Evolutionary conservation across 306 rosid species (phyloP).

Genomic region (Neltuma alba): DNA sequence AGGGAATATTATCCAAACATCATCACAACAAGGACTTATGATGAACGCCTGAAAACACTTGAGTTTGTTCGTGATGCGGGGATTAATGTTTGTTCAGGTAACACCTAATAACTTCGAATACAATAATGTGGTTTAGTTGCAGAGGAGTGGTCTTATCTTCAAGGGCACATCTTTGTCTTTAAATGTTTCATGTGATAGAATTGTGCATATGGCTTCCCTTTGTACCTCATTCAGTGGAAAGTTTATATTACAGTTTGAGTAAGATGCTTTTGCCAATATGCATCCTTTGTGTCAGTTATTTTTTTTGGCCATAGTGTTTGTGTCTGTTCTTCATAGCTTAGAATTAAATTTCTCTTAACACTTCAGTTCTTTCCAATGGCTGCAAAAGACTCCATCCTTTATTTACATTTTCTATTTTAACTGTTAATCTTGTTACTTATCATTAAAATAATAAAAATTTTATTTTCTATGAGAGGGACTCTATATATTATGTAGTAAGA

Average conservation of each 20-base stretch:
- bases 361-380: not conserved
- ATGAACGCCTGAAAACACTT: conserved; percentile 90
- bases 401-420: not conserved
- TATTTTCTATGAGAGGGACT: not conserved
- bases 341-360: not conserved
- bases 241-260: not conserved
- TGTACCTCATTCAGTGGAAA: not conserved
- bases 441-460: not conserved
- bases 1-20: conserved; percentile 95
- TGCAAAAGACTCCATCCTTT: not conserved
- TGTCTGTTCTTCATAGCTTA: not conserved
- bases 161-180: not conserved
- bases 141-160: not conserved
- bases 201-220: not conserved
- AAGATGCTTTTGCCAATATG: not conserved
- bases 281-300: not conserved
- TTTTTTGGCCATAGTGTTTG: not conserved
- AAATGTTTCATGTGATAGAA: not conserved
- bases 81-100: conserved; percentile 95
- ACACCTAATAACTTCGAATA: conserved; percentile 27
- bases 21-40: conserved; percentile 90
- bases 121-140: not conserved
- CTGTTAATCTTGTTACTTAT: not conserved
- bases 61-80: conserved; percentile 96
- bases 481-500: not conserved